Evolutionary conservation across 805 yeast species (phyloP).

Genomic region (Metschnikowia shivogae): DNA sequence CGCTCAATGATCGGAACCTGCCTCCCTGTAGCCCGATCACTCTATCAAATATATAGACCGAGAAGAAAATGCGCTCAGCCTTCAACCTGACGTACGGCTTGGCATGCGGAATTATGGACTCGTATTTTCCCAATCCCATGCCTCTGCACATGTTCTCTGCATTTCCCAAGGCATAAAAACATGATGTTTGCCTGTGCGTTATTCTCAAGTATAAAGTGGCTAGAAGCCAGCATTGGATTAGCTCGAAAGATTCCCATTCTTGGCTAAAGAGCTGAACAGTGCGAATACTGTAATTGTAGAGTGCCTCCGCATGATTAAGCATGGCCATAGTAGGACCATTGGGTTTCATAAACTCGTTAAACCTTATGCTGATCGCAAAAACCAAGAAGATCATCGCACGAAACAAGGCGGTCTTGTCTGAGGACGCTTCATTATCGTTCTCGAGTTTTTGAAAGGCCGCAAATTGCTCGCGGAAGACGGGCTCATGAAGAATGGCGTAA

Average conservation of each 20-base stretch:
- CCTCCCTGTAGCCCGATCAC: conserved; percentile 52
- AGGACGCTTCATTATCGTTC: conserved; percentile 18
- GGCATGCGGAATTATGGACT: conserved; percentile 15
- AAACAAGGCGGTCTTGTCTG: conserved; percentile 43
- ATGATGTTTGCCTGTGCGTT: conserved; percentile 42
- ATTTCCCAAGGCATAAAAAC: conserved; percentile 38
- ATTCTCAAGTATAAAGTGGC: conserved; percentile 41
- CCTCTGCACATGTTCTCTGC: conserved; percentile 43
- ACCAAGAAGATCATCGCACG: conserved; percentile 48
- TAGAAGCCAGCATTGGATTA: conserved; percentile 49
- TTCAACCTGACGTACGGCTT: conserved; percentile 42
- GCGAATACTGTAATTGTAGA: conserved; percentile 39
- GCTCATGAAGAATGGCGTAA: conserved; percentile 49
- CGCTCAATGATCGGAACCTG: conserved; percentile 33
- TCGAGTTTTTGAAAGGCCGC: conserved; percentile 18
- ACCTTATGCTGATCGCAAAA: conserved; percentile 49
- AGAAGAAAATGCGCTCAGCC: conserved; percentile 52
- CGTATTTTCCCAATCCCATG: conserved; percentile 38
- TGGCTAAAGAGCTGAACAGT: conserved; percentile 38
- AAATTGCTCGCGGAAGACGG: conserved; percentile 50
- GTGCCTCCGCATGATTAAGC: conserved; percentile 36
- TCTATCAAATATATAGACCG: conserved; percentile 51
- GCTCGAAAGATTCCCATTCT: conserved; percentile 51
- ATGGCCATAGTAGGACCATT: conserved; percentile 18
- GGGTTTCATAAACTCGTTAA: conserved; percentile 37